Evolutionary conservation across 176 grass and related monocot genomes (phyloP).

Genomic region (Paspalum vaginatum): DNA sequence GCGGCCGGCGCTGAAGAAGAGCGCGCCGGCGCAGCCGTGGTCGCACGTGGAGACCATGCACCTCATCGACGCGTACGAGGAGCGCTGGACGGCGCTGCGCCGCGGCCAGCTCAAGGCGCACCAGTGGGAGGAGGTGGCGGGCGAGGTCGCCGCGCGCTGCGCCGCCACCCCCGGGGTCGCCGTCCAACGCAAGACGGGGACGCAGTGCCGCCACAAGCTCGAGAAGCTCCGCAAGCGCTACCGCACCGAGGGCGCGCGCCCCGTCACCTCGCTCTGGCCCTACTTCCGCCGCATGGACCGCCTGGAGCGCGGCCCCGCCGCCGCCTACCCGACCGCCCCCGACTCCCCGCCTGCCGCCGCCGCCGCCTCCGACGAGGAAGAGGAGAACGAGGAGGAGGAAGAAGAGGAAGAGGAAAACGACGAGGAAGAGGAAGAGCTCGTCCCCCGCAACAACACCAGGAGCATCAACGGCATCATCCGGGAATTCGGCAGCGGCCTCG

Average conservation of each 20-base stretch:
- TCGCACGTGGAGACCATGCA: conserved; percentile 78
- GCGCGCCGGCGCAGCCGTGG: conserved; percentile 83
- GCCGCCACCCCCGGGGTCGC: conserved; percentile 40
- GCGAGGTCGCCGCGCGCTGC: conserved; percentile 59
- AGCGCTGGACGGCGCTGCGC: conserved; percentile 71
- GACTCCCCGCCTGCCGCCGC: conserved; percentile 24
- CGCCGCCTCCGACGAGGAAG: conserved; percentile 42
- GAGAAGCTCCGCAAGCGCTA: conserved; percentile 99
- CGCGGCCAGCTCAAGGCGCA: conserved; percentile 95
- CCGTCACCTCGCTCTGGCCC: conserved; percentile 74
- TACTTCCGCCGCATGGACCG: conserved; percentile 82
- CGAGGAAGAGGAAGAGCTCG: conserved; percentile 46
- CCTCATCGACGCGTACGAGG: conserved; percentile 93
- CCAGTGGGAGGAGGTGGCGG: conserved; percentile 93
- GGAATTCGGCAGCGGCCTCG: conserved; percentile 45
- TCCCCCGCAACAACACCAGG: conserved; percentile 68
- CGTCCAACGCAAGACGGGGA: conserved; percentile 68
- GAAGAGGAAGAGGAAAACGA: conserved; percentile 40
- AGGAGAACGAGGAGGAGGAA: conserved; percentile 36
- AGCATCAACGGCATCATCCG: conserved; percentile 80
- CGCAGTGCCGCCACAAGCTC: conserved; percentile 98
- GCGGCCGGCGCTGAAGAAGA: conserved; percentile 44
- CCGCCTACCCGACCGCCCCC: conserved; percentile 34
- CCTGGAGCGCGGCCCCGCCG: conserved; percentile 75
- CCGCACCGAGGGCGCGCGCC: conserved; percentile 72